Evolutionary conservation across 192 early-diverging fungal genomes (phyloP), one percentile per base, ranked within the genome.

Genomic region (Geosiphon pyriformis): DNA sequence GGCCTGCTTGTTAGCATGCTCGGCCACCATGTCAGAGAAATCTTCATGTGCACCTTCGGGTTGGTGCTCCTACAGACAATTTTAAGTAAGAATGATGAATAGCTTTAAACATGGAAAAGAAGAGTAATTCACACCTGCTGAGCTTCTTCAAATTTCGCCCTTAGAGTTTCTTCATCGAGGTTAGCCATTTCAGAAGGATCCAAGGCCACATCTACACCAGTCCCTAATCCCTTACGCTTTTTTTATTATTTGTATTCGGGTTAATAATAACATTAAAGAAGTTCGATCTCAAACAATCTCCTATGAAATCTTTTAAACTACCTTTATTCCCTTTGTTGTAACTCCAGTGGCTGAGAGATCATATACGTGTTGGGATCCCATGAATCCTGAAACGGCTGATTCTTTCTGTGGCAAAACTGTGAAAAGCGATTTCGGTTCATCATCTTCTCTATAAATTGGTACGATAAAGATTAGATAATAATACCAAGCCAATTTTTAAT

Each of bases 301-400:
- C n/a, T n/a, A n/a, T n/a, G n/a, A n/a, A n/a, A n/a, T n/a, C n/a
- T n/a, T n/a, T n/a, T n/a, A n/a, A 31, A 56, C 52, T 73, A 69
- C 73, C 68, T 72, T 78, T 63, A 77, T 77, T 26, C 82, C 76
- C n/a, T 77, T 76, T 23, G 73, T 42, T 22, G 64, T 73, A 29
- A 79, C 70, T 1, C 81, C 75, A 6, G 78, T 76, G 23, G 76
- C 65, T 30, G 79, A 72, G 23, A 98, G 67, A 65, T 95, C 90
- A 68, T 98, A 98, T 2, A 88, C 88, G 70, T 92, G 93, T 69
- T 92, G 86, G 33, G 92, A 92, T 22, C 93, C 96, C 96, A 98
- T 96, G 71, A 98, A 92, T 11, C 90, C 93, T 1, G 83, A 80
- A 57, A 89, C 78, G 37, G 75, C 70, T 11, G 81, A 76, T 47